Percentiles rank a stretch among this genome's conserved stretches.
Conservation (phyloP, 2,329 filamentous ascomycete genomes). For the Pseudogymnoascus sp. region DNA sequence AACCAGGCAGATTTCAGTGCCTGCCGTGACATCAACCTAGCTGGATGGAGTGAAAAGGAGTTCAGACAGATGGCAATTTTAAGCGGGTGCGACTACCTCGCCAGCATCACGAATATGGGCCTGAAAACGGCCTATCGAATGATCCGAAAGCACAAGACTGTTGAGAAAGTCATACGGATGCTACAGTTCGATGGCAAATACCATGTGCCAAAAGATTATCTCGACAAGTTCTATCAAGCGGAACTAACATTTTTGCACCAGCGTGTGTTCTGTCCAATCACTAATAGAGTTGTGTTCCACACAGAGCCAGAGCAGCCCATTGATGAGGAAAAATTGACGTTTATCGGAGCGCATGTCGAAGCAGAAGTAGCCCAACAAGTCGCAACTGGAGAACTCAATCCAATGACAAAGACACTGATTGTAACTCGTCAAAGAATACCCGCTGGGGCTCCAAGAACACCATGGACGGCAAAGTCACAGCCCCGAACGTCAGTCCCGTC, state of each 20-base stretch:
- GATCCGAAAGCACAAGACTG: conserved; percentile 80
- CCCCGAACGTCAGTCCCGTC: conserved; percentile 24
- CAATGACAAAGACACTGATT: conserved; percentile 68
- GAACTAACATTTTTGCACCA: conserved; percentile 92
- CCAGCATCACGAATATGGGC: conserved; percentile 75
- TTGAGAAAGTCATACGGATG: conserved; percentile 74
- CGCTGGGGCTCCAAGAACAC: conserved; percentile 13
- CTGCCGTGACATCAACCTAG: conserved; percentile 78
- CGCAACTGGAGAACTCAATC: conserved; percentile 75
- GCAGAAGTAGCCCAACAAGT: conserved; percentile 63
- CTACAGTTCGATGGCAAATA: conserved; percentile 85
- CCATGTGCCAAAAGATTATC: conserved; percentile 70
- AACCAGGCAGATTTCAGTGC: conserved; percentile 81
- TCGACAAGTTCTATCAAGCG: conserved; percentile 73
- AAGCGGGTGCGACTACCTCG: conserved; percentile 93
- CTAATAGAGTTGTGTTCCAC: conserved; percentile 64
- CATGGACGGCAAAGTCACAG: conserved; percentile 16
- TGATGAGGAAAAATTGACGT: conserved; percentile 64
- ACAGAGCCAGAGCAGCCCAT: conserved; percentile 57
- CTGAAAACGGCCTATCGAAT: conserved; percentile 89
- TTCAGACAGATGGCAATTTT: conserved; percentile 95
- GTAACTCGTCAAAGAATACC: conserved; percentile 25
- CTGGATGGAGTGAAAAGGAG: conserved; percentile 84
- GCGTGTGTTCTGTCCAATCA: conserved; percentile 79
- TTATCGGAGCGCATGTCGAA: conserved; percentile 68